Evolutionary conservation across 2,329 filamentous ascomycete genomes (phyloP), one percentile per base, ranked within the genome.

Genomic region (Bipolaris victoriae): DNA sequence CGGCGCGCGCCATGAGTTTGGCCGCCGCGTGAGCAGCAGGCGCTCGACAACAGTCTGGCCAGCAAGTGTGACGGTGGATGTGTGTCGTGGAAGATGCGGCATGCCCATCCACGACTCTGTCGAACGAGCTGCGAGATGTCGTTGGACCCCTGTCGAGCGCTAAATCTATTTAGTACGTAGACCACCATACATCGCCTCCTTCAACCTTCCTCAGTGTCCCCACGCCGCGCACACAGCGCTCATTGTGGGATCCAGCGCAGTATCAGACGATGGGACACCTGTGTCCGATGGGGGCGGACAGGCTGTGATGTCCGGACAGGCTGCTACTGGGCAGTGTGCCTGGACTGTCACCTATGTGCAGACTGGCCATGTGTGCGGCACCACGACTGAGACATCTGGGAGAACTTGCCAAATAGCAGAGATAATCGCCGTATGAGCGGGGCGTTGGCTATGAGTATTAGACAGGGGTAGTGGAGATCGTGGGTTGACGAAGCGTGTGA

Each of bases 101-200:
- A 45, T 60, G 20, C 37, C 44, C 52, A 45, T 49, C 50, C 50
- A 54, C 50, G 50, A 51, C 31, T 49, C 50, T 52, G 55, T 52
- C 50, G 53, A 54, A 57, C 55, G 50, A 57, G 53, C 53, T 51
- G 53, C 56, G 58, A 61, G 52, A 43, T 58, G 57, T 62, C 60
- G 62, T 62, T 55, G 52, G 55, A 57, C 55, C 55, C 55, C 46
- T 58, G 52, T 49, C 48, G 33, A 52, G 51, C 57, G 52, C 63
- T 64, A 58, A 59, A 59, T 62, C 57, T 35, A 48, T 49, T 58
- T 66, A 66, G 63, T 48, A 52, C 26, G 40, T 55, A 41, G 40
- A 53, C 58, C 55, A 52, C 55, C 57, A 62, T 65, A 66, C 65
- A 61, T 66, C 60, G 65, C 65, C 62, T 65, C 65, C 63, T 61